Conservation (phyloP, 306 rosid genomes). For the Canavalia gladiata region DNA sequence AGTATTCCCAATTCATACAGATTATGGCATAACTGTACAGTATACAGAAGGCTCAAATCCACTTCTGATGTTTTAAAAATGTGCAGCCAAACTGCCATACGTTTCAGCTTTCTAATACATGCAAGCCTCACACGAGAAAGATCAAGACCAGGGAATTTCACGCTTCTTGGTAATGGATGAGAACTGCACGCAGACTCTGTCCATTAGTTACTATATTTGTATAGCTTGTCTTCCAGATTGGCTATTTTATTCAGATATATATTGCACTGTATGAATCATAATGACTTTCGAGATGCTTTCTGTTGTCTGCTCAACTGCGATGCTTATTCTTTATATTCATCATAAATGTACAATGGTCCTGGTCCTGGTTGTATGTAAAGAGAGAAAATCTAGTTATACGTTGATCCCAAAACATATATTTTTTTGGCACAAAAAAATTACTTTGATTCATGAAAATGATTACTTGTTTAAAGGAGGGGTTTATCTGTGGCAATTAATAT, state of each 20-base stretch:
- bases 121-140: constrained; percentile 16
- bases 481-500: too few relatives aligned
- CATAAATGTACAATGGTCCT: too few relatives aligned
- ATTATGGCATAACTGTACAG: background rate
- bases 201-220: constrained; percentile 5
- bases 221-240: constrained; percentile 10
- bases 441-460: too few relatives aligned
- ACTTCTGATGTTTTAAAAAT: background rate
- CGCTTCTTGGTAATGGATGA: constrained; percentile 13
- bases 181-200: background rate
- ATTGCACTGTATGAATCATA: background rate
- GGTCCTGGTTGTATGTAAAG: too few relatives aligned
- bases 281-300: background rate
- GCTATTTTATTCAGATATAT: constrained; percentile 34
- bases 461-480: too few relatives aligned
- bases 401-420: too few relatives aligned
- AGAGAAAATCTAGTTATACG: too few relatives aligned
- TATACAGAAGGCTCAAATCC: constrained; percentile 26
- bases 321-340: background rate
- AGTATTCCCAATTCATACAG: background rate
- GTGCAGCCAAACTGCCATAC: constrained; percentile 15
- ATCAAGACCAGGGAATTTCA: background rate
- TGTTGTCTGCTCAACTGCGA: constrained; percentile 1
- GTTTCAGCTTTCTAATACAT: background rate
- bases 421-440: too few relatives aligned